phyloP scores from a whole-genome alignment of 225 moss, liverwort and hornwort genomes.

The Asterella californica region DNA sequence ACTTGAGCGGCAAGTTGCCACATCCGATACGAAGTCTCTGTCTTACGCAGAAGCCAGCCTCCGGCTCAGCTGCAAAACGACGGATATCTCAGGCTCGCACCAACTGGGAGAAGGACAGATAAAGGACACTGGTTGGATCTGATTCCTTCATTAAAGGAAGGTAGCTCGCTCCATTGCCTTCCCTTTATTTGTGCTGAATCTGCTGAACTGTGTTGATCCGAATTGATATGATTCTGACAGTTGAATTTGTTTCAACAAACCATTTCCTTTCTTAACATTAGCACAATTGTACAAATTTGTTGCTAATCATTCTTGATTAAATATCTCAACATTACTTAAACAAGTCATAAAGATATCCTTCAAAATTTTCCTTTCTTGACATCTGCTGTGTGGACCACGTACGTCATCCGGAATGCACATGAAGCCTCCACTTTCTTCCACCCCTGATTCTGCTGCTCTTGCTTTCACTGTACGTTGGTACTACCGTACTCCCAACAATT shows the following conservation, averaged over 20 bases:
- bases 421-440: slow-evolving; percentile 11
- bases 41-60: background rate
- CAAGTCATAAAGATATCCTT: background rate
- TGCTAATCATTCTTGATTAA: slow-evolving; percentile 12
- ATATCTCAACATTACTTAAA: background rate
- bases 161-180: background rate
- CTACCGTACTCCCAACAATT: slow-evolving; percentile 3
- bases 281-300: slow-evolving; percentile 1
- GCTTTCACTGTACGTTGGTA: background rate
- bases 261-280: background rate
- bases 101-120: background rate
- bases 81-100: background rate
- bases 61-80: background rate
- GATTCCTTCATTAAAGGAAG: background rate
- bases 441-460: background rate
- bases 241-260: background rate
- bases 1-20: background rate
- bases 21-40: background rate
- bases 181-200: background rate
- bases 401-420: slow-evolving; percentile 2
- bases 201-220: background rate
- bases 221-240: background rate
- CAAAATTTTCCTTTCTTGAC: background rate
- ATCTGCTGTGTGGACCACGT: background rate
- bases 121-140: background rate